Evolutionary conservation across 306 rosid genomes (phyloP).

Genomic region (Fagus crenata): DNA sequence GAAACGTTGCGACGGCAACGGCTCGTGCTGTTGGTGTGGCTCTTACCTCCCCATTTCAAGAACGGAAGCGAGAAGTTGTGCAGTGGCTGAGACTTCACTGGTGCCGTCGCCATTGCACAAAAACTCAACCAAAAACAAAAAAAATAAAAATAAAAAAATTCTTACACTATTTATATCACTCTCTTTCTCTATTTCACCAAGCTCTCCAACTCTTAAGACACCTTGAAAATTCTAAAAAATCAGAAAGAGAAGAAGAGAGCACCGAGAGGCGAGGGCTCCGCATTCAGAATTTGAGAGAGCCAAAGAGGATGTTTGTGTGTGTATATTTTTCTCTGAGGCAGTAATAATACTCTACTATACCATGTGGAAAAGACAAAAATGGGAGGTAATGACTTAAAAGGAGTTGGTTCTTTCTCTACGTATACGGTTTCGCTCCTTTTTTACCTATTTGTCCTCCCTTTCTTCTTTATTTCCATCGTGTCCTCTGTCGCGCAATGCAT

Average conservation of each 20-base stretch:
- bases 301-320: no score
- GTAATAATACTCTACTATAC: no score
- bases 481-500: neutral
- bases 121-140: neutral
- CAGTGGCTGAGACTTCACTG: slow-evolving; percentile 80
- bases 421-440: slow-evolving; percentile 9
- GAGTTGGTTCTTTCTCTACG: neutral
- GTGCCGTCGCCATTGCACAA: slow-evolving; percentile 73
- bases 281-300: neutral
- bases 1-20: slow-evolving; percentile 60
- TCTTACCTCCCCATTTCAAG: slow-evolving; percentile 84
- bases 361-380: neutral
- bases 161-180: neutral
- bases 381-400: neutral
- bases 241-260: neutral
- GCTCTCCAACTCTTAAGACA: neutral
- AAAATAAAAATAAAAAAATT: neutral
- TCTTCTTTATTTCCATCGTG: neutral
- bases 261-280: no score
- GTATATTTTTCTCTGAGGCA: neutral
- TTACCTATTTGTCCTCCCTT: neutral
- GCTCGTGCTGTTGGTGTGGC: slow-evolving; percentile 48
- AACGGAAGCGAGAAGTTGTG: slow-evolving; percentile 82
- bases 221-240: slow-evolving; percentile 8
- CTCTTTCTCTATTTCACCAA: neutral